Evolutionary conservation across 345 rosid species (phyloP).

Genomic region (Psidium friedrichsthalianum): DNA sequence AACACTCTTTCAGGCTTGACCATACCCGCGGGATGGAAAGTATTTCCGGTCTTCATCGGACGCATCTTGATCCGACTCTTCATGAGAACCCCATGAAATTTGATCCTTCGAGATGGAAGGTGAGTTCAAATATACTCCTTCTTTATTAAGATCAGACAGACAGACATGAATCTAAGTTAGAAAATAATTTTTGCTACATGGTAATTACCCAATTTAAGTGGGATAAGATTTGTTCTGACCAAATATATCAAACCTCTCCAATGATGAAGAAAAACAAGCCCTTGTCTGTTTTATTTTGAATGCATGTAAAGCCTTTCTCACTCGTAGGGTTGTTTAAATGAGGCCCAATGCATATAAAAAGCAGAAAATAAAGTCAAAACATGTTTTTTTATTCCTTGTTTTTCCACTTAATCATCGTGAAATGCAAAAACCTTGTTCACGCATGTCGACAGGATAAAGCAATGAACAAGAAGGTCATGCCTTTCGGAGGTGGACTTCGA

Average conservation of each 20-base stretch:
- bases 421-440: neutral
- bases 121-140: neutral
- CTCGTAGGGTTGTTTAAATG: neutral
- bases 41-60: constrained; percentile 55
- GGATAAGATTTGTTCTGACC: neutral
- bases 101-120: constrained; percentile 83
- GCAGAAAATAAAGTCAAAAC: neutral
- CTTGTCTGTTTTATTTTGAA: neutral
- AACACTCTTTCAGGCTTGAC: constrained; percentile 21
- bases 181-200: neutral
- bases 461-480: constrained; percentile 44
- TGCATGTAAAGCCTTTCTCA: neutral
- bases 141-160: neutral
- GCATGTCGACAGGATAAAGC: constrained; percentile 34
- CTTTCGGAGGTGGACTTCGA: constrained; percentile 85
- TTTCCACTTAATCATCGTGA: neutral
- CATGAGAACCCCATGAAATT: constrained; percentile 61
- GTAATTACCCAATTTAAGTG: neutral
- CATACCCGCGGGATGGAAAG: constrained; percentile 80
- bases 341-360: neutral
- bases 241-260: neutral
- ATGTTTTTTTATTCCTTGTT: neutral
- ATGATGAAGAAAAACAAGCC: neutral
- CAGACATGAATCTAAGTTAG: neutral
- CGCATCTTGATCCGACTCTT: constrained; percentile 55